These are phyloP conservation scores for Albizia julibrissin DNA, from an alignment of 306 rosid genomes.

Conservation along the genomic window DNA sequence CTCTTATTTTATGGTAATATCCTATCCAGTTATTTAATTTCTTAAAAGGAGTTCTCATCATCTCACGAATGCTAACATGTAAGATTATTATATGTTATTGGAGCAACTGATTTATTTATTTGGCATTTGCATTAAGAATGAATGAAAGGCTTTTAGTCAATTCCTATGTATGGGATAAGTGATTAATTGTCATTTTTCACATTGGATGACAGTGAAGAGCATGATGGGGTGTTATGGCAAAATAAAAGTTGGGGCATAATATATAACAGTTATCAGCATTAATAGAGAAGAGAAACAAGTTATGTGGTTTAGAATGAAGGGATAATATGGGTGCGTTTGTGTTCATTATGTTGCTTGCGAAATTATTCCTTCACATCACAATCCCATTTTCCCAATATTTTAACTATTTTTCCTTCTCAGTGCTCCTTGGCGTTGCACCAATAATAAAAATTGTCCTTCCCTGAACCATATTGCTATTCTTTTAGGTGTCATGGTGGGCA, in stretches of 20 bases:
- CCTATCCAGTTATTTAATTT: slow-evolving; percentile 10
- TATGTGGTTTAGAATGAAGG: slow-evolving; percentile 13
- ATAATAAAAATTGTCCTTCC: background rate
- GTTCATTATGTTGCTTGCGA: background rate
- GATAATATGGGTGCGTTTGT: background rate
- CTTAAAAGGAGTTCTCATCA: background rate
- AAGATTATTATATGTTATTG: background rate
- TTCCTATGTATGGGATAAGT: background rate
- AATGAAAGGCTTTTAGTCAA: background rate
- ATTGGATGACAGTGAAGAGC: background rate
- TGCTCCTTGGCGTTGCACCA: background rate
- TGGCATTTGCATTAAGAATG: background rate
- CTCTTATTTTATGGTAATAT: slow-evolving; percentile 5
- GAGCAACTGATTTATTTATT: background rate
- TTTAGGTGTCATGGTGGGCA: background rate
- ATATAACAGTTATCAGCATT: background rate
- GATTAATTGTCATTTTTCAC: background rate
- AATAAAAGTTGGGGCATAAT: background rate
- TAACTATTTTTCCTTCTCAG: background rate
- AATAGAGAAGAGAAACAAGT: background rate
- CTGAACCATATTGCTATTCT: background rate
- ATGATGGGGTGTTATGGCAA: background rate
- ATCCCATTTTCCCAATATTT: background rate
- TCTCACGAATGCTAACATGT: background rate
- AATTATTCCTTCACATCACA: background rate